Base-by-base conservation (phyloP, 139 green algal species). In the Coelastrella sp. region DNA sequence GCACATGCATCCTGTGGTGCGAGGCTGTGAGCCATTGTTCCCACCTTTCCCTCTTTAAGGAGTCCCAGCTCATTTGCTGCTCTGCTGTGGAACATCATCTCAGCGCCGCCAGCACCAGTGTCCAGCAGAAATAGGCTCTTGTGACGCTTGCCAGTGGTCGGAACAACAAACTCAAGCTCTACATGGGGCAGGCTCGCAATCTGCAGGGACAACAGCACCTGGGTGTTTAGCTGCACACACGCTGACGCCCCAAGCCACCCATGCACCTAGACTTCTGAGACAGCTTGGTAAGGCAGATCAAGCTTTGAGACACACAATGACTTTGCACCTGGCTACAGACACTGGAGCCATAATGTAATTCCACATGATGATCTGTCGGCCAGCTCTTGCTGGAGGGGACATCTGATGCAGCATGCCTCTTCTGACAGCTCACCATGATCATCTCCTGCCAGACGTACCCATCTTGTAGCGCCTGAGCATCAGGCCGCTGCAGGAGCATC, bases 111-210 rank as follows among this genome's bases (percentile, higher is more conserved):
- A 56, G 93, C 93, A 27, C 93, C 93, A 58, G 91, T 89, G 80
- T 95, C 93, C 20, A 95, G 25, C 91, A 95, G 92, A 83, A 95
- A 93, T n/a, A 95, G 72, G 25, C 59, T 78, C 15, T 58, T 81
- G 61, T 89, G 87, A 10, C 79, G 59, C 5, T 12, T 66, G 63
- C 58, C 58, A 19, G 66, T 80, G 35, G 8, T 19, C 6, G 85
- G 85, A 12, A 15, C 15, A n/a, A 84, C 59, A 75, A 90, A 90
- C 73, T 83, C 74, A 22, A 90, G 24, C 59, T 83, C 59, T 4
- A 90, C 57, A 35, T 90, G 85, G 8, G 85, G 85, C 59, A 90
- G 58, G 68, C 85, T 84, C 8, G 85, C 73, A 65, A 90, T 90
- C 85, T 90, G 85, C 58, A 59, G 63, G 7, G 10, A 20, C 7